Base-by-base conservation (phyloP, 331 rosid species). In the Rhamnella rubrinervis region DNA sequence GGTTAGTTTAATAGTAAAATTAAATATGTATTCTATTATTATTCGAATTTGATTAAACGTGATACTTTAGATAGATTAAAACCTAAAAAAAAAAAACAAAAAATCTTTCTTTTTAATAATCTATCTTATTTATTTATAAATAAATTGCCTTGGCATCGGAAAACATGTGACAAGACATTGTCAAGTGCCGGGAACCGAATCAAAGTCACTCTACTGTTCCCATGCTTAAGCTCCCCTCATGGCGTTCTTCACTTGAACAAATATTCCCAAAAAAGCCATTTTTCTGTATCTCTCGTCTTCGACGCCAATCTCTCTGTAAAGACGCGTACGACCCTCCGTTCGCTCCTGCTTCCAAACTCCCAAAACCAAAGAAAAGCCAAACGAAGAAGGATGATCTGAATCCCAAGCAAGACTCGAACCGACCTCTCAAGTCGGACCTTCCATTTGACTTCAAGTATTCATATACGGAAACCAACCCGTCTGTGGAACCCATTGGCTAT, bases 371-470 rank as follows among this genome's bases (percentile, higher is more conserved):
- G 6, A 80, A 71, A 52, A 55, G 63, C 3, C 57, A 66, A 19
- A 59, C 44, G 19, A 61, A 75, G 11, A 17, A 63, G 40, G 52
- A 19, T 63, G 71, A 69, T 62, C 72, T 59, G 41, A 79, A 38
- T 25, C 60, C 66, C 25, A 71, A 61, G 20, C 15, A 64, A 41
- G 78, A 63, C 31, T 53, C 74, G 19, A 72, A 53, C 47, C 49
- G 1, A 17, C 96, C 95, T 12, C 65, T 90, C 12, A 75, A 78
- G 28, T 87, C 98, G 21, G 81, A 87, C 58, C 96, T 93, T 70
- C 98, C 96, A 41, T 93, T 93, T 77, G 90, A 87, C 53, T 93
- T 93, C 87, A 87, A 71, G 14, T 85, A 87, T 87, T 90, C 97
- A 15, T 91, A 93, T 68, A 88, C 96, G 1, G 98, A 93, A 65